A percentile compares a stretch with the other conserved stretches of the same genome.
Evolutionary conservation across 768 basidiomycete genomes (phyloP).

Genomic region (Amyloporia xantha): DNA sequence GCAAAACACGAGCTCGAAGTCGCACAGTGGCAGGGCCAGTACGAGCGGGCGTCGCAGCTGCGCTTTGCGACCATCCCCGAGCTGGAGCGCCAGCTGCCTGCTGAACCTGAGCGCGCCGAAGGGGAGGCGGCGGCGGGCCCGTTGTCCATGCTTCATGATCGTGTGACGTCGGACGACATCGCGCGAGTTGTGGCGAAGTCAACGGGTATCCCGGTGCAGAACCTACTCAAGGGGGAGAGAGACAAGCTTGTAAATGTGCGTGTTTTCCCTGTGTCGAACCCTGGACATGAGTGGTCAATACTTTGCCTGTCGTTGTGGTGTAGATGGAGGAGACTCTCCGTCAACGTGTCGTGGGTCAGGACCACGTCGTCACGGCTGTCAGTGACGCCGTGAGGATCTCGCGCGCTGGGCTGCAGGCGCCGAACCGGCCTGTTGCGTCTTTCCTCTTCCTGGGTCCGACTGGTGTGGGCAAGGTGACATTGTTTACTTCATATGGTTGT

Average conservation of each 20-base stretch:
- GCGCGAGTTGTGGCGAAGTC: conserved; percentile 81
- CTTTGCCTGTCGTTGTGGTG: conserved; percentile 1
- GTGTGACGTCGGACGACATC: conserved; percentile 87
- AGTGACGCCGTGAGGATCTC: conserved; percentile 91
- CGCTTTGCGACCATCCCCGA: conserved; percentile 84
- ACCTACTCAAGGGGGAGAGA: conserved; percentile 80
- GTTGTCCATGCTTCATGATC: conserved; percentile 69
- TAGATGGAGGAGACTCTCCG: conserved; percentile 84
- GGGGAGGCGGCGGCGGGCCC: conserved; percentile 41
- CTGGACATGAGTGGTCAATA: not conserved
- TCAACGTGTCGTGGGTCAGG: conserved; percentile 82
- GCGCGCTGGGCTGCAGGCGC: conserved; percentile 83
- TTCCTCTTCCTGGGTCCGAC: conserved; percentile 90
- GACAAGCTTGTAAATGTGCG: conserved; percentile 84
- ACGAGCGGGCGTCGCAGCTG: conserved; percentile 75
- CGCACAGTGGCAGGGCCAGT: conserved; percentile 84
- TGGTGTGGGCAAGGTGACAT: conserved; percentile 78
- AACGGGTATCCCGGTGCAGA: conserved; percentile 89
- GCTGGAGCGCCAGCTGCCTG: conserved; percentile 63
- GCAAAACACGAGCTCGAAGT: conserved; percentile 84
- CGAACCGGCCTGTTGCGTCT: conserved; percentile 84
- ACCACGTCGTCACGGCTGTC: conserved; percentile 78
- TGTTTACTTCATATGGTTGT: not conserved
- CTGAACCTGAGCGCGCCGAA: conserved; percentile 34
- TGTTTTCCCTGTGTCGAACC: conserved; percentile 8